Evolutionary conservation across 192 early-diverging fungal genomes (phyloP).

Genomic region (Dimargaris cristalligena): DNA sequence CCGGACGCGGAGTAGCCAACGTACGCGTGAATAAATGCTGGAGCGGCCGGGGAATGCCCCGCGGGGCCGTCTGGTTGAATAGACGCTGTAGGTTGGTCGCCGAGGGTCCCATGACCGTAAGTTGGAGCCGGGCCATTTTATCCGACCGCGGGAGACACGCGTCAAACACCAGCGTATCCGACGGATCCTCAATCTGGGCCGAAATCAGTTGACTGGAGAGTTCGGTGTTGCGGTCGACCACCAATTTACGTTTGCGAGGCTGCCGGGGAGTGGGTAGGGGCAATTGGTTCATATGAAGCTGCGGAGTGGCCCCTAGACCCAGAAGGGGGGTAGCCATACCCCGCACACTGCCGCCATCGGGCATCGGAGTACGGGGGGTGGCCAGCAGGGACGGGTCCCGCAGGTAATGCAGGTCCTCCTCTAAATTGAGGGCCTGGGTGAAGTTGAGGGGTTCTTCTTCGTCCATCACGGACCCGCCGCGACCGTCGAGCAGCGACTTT

Average conservation of each 20-base stretch:
- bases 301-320: not conserved
- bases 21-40: constrained; percentile 17
- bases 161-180: constrained; percentile 25
- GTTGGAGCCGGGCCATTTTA: constrained; percentile 23
- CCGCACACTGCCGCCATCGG: too few species aligned
- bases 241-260: constrained; percentile 32
- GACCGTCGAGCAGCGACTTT: not conserved
- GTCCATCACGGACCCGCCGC: not conserved
- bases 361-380: too few species aligned
- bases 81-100: constrained; percentile 20
- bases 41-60: constrained; percentile 17
- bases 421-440: not conserved
- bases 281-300: constrained; percentile 2
- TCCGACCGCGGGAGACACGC: constrained; percentile 24
- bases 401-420: not conserved
- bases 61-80: constrained; percentile 18
- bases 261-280: constrained; percentile 10
- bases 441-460: not conserved
- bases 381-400: too few species aligned
- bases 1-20: not conserved
- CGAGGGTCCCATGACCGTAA: constrained; percentile 20
- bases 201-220: constrained; percentile 34
- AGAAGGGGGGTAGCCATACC: constrained; percentile 10
- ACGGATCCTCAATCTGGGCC: constrained; percentile 34
- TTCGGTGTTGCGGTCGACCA: constrained; percentile 53